Evolutionary conservation across 2,329 filamentous ascomycete species (phyloP), one percentile per base, ranked within the genome.

Genomic region (Fusarium cyanostomum): DNA sequence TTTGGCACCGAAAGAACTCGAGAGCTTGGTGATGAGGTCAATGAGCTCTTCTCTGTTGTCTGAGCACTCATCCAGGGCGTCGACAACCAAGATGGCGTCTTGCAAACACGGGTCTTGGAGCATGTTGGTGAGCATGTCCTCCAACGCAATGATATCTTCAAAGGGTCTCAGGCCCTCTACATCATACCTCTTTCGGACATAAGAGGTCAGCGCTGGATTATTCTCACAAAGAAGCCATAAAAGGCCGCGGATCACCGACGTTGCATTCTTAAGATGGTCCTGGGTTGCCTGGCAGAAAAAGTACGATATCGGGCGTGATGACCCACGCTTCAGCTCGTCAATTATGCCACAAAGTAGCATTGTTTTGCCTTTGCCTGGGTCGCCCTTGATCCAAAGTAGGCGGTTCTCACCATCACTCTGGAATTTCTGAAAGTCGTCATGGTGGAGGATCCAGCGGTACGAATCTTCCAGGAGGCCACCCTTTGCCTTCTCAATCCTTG

Each of bases 261-360:
- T 74, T 1, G 78, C 77, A 42, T 64, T 80, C 50, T 80, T 81
- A 8, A 80, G 56, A 0, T 70, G 61, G 0, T 57, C 35, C 24
- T 82, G 71, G 1, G 75, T 77, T 6, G 71, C 75, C 55, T 84
- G 77, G 56, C 78, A 84, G 66, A 83, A 83, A 68, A 81, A 81
- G 56, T 57, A 69, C 7, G 64, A 54, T 26, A 77, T 8, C 0
- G 8, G 1, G 0, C 33, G 31, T 5, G 12, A 10, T 3, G 37
- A 4, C 3, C 30, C 10, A 2, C 27, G 38, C 11, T 57, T 12
- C 0, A 66, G 16, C 7, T 75, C 60, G 9, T 75, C 39, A 15
- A 73, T 68, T 28, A 74, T 73, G 16, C 71, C 69, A 16, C 67
- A 74, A 7, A 76, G 70, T 2, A 77, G 60, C 74, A 77, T 78